phyloP scores from a whole-genome alignment of 129 eudicot species.

The Heracleum sosnowskyi region DNA sequence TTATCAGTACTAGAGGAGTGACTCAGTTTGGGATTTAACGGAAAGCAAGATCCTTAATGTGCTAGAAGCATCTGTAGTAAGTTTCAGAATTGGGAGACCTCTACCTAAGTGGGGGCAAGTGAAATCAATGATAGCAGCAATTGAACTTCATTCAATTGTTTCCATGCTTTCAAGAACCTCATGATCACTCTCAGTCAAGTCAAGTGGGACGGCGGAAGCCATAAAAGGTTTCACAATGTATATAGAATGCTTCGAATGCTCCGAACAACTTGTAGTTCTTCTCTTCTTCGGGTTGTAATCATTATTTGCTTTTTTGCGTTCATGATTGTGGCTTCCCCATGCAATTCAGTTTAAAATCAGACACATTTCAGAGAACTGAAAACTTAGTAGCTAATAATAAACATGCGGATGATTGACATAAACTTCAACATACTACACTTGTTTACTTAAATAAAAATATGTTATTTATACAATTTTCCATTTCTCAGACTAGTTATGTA shows the following conservation, averaged over 20 bases:
- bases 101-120: constrained; percentile 58
- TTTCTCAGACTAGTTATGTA: too few relatives aligned
- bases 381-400: too few relatives aligned
- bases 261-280: not conserved
- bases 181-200: constrained; percentile 11
- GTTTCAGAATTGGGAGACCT: constrained; percentile 13
- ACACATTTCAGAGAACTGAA: too few relatives aligned
- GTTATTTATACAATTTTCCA: too few relatives aligned
- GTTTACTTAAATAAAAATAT: too few relatives aligned
- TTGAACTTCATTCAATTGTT: constrained; percentile 41
- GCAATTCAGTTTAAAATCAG: too few relatives aligned
- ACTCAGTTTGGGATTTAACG: not conserved
- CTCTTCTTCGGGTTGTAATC: not conserved
- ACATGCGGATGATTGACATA: too few relatives aligned
- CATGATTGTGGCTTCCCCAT: too few relatives aligned
- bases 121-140: constrained; percentile 46
- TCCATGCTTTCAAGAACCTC: constrained; percentile 24
- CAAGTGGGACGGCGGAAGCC: not conserved
- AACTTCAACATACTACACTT: too few relatives aligned
- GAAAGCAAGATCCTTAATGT: constrained; percentile 9
- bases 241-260: not conserved
- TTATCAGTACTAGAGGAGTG: not conserved
- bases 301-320: too few relatives aligned
- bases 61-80: not conserved
- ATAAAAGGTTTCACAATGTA: not conserved